Evolutionary conservation across 345 rosid species (phyloP), one percentile per base, ranked within the genome.

Genomic region (Populus euphratica): DNA sequence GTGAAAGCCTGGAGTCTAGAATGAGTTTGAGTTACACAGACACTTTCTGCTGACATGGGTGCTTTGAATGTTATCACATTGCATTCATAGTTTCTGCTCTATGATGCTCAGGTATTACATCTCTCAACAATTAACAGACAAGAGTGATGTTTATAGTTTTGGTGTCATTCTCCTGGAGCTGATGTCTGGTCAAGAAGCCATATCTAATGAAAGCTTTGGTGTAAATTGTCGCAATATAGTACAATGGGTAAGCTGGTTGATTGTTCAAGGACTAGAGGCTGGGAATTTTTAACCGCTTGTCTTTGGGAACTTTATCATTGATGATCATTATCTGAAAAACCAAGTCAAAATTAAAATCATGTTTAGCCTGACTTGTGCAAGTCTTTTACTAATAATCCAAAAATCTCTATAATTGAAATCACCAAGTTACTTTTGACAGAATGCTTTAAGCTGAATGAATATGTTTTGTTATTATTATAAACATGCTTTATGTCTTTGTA

Each of bases 141-240:
- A 92, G 89, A 96, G 99, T 23, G 99, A 96, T 29, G 98, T 96
- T 50, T 96, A 96, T 66, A 92, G 98, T 90, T 96, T 96, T 1
- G 99, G 98, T 3, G 99, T 96, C 77, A 92, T 96, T 86, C 97
- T 96, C 72, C 91, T 96, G 2, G 98, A 96, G 85, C 88, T 96
- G 73, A 91, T 96, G 88, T 92, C 98, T 2, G 98, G 99, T 16
- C 95, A 93, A 73, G 97, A 96, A 84, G 94, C 98, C 73, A 96
- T 96, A 80, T 96, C 98, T 1, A 92, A 89, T 29, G 98, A 91
- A 80, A 96, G 76, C 88, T 96, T 96, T 0, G 98, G 98, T 21
- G 88, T 74, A 23, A 91, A 94, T 81, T 96, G 99, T 83, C 89
- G 98, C n/a, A 91, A 94, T 81, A 96, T 96, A 39, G 99, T 91